These are phyloP conservation scores for Graphium sp. DNA, from an alignment of 2,329 filamentous ascomycete genomes.

Conservation along the genomic window DNA sequence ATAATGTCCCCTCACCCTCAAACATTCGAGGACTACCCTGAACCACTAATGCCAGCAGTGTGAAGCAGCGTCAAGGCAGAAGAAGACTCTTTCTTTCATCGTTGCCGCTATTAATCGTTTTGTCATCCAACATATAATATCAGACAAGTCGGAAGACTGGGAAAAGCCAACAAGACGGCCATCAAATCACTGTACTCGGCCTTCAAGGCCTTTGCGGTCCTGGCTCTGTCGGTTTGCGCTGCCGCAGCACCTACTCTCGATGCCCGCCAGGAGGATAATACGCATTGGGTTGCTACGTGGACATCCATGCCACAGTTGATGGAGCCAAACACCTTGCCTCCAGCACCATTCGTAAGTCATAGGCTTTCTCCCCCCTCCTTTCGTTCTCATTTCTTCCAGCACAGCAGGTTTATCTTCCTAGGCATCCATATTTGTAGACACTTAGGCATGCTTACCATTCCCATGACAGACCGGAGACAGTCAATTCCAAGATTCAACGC, in stretches of 20 bases:
- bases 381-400: neutral
- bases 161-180: neutral
- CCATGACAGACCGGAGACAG: constrained; percentile 14
- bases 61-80: no score
- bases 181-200: constrained; percentile 1
- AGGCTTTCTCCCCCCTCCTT: constrained; percentile 2
- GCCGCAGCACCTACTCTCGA: no score
- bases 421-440: neutral
- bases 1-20: no score
- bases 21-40: no score
- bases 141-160: neutral
- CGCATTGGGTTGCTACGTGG: constrained; percentile 48
- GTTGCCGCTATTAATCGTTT: neutral
- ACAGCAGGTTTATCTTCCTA: neutral
- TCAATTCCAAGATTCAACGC: constrained; percentile 42
- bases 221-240: constrained; percentile 2
- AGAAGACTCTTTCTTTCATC: neutral
- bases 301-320: constrained; percentile 49
- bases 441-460: neutral
- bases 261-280: constrained; percentile 9
- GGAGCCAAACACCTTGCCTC: constrained; percentile 44
- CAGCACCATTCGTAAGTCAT: constrained; percentile 40
- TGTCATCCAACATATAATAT: neutral
- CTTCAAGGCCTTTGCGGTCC: constrained; percentile 2
- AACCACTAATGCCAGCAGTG: no score